phyloP scores from a whole-genome alignment of 2,329 filamentous ascomycete genomes.

The Ceratocystis huliohia region DNA sequence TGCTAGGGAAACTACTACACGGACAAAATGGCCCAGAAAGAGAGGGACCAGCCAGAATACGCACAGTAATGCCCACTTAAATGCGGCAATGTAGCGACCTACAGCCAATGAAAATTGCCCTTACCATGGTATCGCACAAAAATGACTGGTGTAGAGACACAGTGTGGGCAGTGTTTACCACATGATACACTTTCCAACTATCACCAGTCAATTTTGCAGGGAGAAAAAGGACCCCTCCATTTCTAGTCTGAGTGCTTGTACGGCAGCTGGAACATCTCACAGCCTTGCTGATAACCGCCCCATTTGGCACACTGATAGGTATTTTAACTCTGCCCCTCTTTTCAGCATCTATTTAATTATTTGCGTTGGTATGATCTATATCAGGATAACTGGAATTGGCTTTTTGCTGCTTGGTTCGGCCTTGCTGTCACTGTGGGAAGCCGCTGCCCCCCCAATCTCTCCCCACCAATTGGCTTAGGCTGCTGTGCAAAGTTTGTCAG shows the following conservation, averaged over 20 bases:
- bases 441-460: not conserved
- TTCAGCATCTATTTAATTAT: not conserved
- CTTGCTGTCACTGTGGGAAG: not conserved
- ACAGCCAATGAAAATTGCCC: not conserved
- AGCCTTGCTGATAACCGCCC: not conserved
- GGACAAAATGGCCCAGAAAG: not conserved
- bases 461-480: not conserved
- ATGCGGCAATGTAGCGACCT: not conserved
- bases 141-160: not conserved
- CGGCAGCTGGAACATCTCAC: not conserved
- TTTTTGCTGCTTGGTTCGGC: not conserved
- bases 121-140: not conserved
- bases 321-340: not conserved
- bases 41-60: not conserved
- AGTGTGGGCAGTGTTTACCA: conserved; percentile 1
- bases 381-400: not conserved
- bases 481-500: conserved; percentile 1
- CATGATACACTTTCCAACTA: conserved; percentile 13
- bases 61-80: conserved; percentile 16
- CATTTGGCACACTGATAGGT: not conserved
- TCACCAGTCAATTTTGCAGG: conserved; percentile 17
- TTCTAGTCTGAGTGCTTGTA: not conserved
- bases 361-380: not conserved
- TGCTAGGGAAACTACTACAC: not conserved
- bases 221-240: conserved; percentile 4